These are phyloP conservation scores for Termitomyces sp. DNA, from an alignment of 1,284 basidiomycete species.

Conservation along the genomic window DNA sequence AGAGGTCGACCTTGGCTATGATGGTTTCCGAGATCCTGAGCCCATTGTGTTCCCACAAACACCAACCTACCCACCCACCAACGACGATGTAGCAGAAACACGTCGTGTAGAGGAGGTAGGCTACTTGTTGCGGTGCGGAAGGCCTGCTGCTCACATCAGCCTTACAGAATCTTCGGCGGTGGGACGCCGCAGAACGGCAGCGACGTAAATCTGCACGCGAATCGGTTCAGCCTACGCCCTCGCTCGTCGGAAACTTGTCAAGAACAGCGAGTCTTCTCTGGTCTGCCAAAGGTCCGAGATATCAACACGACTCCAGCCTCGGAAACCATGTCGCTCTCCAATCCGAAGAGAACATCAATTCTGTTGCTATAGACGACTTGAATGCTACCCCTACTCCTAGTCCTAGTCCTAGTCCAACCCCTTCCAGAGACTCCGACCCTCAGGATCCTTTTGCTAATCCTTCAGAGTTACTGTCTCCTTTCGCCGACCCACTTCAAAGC, in stretches of 20 bases:
- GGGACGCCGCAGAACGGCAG: slow-evolving; percentile 69
- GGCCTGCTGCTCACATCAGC: slow-evolving; percentile 8
- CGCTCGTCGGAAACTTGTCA: slow-evolving; percentile 51
- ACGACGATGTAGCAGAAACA: slow-evolving; percentile 60
- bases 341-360: slow-evolving; percentile 45
- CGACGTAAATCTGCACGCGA: slow-evolving; percentile 62
- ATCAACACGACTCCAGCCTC: slow-evolving; percentile 31
- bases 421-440: slow-evolving; percentile 31
- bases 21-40: slow-evolving; percentile 21
- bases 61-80: slow-evolving; percentile 58
- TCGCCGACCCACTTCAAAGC: slow-evolving; percentile 34
- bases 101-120: slow-evolving; percentile 64
- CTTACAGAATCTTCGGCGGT: slow-evolving; percentile 61
- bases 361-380: slow-evolving; percentile 50
- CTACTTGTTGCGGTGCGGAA: neutral
- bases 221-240: slow-evolving; percentile 35
- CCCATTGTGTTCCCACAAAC: slow-evolving; percentile 22
- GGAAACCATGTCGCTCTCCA: slow-evolving; percentile 40
- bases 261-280: slow-evolving; percentile 54
- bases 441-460: slow-evolving; percentile 52
- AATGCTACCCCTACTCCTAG: slow-evolving; percentile 32
- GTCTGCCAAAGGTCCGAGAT: slow-evolving; percentile 29
- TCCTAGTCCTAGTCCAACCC: slow-evolving; percentile 28
- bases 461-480: slow-evolving; percentile 42
- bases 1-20: slow-evolving; percentile 20